Evolutionary conservation across 2,329 filamentous ascomycete species (phyloP).

Genomic region (Monilinia fructigena): DNA sequence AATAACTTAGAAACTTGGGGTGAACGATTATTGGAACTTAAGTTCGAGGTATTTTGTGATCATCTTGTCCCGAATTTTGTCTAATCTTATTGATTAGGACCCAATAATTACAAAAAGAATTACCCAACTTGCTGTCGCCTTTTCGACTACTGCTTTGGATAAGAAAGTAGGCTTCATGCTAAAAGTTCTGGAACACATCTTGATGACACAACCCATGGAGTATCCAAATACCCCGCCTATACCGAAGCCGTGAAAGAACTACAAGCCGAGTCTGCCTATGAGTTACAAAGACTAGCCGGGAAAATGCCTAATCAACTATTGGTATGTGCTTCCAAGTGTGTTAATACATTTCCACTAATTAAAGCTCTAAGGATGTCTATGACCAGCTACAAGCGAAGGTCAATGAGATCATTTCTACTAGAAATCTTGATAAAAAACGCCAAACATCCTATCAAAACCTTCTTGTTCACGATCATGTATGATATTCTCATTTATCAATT

Average conservation of each 20-base stretch:
- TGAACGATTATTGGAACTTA: constrained; percentile 65
- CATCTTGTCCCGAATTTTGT: neutral
- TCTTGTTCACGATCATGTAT: constrained; percentile 88
- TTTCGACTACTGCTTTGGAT: constrained; percentile 77
- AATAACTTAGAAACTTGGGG: constrained; percentile 70
- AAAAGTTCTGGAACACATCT: constrained; percentile 85
- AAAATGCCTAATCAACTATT: constrained; percentile 85
- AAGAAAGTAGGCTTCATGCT: constrained; percentile 79
- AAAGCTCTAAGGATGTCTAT: constrained; percentile 64
- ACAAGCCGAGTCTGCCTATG: constrained; percentile 78
- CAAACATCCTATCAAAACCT: constrained; percentile 81
- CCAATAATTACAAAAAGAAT: constrained; percentile 80
- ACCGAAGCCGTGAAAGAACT: constrained; percentile 89
- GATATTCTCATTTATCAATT: constrained; percentile 30
- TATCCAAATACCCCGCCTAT: constrained; percentile 69
- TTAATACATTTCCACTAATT: constrained; percentile 27
- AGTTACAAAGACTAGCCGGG: constrained; percentile 83
- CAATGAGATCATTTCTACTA: constrained; percentile 72
- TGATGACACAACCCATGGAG: constrained; percentile 76
- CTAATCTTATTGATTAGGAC: constrained; percentile 48
- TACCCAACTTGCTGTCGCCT: constrained; percentile 78
- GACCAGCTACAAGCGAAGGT: constrained; percentile 82
- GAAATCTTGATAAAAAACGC: constrained; percentile 75
- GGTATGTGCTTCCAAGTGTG: constrained; percentile 45
- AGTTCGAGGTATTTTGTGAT: constrained; percentile 53